Evolutionary conservation across 2,329 filamentous ascomycete species (phyloP).

Genomic region (Pseudogymnoascus sp.): DNA sequence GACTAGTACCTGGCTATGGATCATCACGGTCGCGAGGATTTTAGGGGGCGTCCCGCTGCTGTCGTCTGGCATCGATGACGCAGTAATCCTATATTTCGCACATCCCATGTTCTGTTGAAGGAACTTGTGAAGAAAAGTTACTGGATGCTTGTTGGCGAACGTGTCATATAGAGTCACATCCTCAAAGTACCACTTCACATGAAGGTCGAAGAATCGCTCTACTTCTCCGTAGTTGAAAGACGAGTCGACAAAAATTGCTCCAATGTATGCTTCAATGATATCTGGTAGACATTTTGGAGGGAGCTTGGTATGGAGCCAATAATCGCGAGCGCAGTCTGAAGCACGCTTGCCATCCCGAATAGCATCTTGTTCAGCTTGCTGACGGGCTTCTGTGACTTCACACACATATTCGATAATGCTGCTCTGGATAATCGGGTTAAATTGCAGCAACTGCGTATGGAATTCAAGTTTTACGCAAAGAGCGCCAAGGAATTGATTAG

Average conservation of each 20-base stretch:
- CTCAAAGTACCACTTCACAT: constrained; percentile 71
- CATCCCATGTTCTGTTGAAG: constrained; percentile 63
- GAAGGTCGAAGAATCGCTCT: constrained; percentile 65
- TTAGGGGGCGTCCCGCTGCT: constrained; percentile 34
- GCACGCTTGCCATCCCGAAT: constrained; percentile 29
- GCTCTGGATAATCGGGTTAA: constrained; percentile 38
- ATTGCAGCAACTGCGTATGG: constrained; percentile 61
- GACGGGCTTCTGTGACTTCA: constrained; percentile 49
- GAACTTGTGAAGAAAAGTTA: constrained; percentile 61
- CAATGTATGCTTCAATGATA: constrained; percentile 81
- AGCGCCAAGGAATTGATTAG: constrained; percentile 85
- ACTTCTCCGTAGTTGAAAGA: constrained; percentile 69
- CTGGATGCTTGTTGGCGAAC: constrained; percentile 80
- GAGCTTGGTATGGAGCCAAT: constrained; percentile 57
- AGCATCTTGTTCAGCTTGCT: constrained; percentile 30
- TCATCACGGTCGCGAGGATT: constrained; percentile 65
- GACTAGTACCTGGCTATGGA: constrained; percentile 65
- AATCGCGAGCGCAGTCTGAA: constrained; percentile 49
- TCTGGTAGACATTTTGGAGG: constrained; percentile 76
- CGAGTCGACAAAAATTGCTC: constrained; percentile 86
- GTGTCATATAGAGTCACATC: constrained; percentile 84
- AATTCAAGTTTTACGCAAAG: constrained; percentile 73
- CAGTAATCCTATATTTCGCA: constrained; percentile 43
- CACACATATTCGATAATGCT: constrained; percentile 48
- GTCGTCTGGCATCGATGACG: constrained; percentile 36